A percentile compares a stretch with the other conserved stretches of the same genome.
phyloP scores from a whole-genome alignment of 306 rosid genomes.

The Trifolium dubium region DNA sequence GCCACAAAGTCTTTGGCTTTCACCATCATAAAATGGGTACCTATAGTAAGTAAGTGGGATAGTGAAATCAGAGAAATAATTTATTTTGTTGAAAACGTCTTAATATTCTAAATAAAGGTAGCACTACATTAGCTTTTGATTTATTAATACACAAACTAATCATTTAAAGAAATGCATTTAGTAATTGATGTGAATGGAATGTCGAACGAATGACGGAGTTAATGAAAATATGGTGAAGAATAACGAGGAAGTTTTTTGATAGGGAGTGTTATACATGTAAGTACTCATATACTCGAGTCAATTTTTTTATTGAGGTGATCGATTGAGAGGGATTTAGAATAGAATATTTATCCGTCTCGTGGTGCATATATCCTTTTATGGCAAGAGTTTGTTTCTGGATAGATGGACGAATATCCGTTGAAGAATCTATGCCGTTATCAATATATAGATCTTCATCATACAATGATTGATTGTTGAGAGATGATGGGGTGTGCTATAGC shows the following conservation, averaged over 20 bases:
- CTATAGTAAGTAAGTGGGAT: constrained; percentile 3
- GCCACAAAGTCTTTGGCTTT: constrained; percentile 37
- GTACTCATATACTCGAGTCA: background rate
- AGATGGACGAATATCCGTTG: no score
- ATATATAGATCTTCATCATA: no score
- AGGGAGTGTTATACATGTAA: background rate
- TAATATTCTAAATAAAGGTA: background rate
- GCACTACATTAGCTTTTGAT: background rate
- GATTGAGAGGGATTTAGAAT: background rate
- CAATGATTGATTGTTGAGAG: no score
- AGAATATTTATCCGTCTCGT: background rate
- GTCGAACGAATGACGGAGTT: background rate
- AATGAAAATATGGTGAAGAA: no score
- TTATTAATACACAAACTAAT: background rate
- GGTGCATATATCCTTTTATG: no score
- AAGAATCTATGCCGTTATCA: no score
- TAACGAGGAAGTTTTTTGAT: background rate
- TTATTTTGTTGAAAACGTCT: background rate
- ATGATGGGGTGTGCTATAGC: no score
- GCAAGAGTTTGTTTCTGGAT: background rate
- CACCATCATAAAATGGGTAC: constrained; percentile 31
- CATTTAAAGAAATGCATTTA: background rate
- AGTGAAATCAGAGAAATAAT: background rate
- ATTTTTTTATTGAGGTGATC: background rate
- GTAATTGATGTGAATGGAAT: background rate